Base-by-base conservation (phyloP, 306 rosid species). In the Parietaria judaica region DNA sequence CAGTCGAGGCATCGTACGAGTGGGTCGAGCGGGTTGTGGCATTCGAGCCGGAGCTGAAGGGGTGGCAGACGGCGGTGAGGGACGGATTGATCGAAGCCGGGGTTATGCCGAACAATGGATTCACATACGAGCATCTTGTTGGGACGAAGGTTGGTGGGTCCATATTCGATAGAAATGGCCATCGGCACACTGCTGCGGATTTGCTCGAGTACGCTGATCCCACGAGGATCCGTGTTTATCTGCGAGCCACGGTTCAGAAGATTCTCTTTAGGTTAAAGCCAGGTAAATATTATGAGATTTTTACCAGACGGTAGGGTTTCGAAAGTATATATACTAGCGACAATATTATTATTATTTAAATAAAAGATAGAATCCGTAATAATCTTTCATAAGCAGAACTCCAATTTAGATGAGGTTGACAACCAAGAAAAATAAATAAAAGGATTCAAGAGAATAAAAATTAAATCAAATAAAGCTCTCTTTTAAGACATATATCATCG, bases 61-160 rank as follows among this genome's bases (percentile, higher is more conserved):
- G 79, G 60, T 88, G 90, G 94, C 83, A 88, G 65, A 58, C 78
- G 10, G 86, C 89, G 13, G 80, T 88, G 50, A 78, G 75, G 62
- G 70, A 82, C 57, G 87, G 94, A 3, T 56, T 88, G 34, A 17
- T 74, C 3, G 94, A 83, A 66, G 86, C 38, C 0, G 96, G 96
- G 47, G 86, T 85, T 14, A 56, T 60, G 47, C 96, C 96, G 36
- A 44, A 83, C 52, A 85, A 79, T 66, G 83, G 88, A 7, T 88
- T 79, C 17, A 85, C 74, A 39, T 81, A 58, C 65, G 81, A 85
- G 36, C 88, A 88, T 68, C 39, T 77, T 16, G 7, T 38, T 51
- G 96, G 94, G 63, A 88, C 94, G 46, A 88, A 85, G 72, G 60
- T 81, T 64, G 96, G 94, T 56, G 94, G 88, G 8, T 60, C 88